Evolutionary conservation across 208 protist genomes (phyloP).

Genomic region (Wallacemonas sp.): DNA sequence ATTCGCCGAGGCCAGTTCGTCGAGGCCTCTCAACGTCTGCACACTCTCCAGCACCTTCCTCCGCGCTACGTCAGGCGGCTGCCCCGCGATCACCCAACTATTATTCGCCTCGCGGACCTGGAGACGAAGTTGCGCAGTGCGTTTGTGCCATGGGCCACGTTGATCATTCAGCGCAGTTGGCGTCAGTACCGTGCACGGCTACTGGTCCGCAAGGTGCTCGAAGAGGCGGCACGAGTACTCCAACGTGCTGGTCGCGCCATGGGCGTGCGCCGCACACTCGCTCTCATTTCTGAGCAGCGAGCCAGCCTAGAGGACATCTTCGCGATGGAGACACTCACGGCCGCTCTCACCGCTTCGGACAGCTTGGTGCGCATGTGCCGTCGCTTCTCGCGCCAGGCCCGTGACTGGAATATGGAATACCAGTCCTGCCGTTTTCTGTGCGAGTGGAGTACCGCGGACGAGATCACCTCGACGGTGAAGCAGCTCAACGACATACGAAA

Average conservation of each 20-base stretch:
- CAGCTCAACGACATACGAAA: conserved; percentile 15
- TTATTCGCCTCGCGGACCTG: conserved; percentile 32
- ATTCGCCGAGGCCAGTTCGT: conserved; percentile 51
- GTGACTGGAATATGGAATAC: conserved; percentile 53
- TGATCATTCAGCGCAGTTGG: conserved; percentile 49
- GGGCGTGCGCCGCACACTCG: conserved; percentile 23
- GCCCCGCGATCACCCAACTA: conserved; percentile 42
- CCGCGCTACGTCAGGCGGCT: conserved; percentile 37
- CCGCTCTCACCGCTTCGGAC: conserved; percentile 32
- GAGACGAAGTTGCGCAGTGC: conserved; percentile 22
- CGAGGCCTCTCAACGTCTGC: conserved; percentile 34
- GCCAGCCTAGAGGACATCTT: conserved; percentile 12
- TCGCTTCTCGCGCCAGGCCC: conserved; percentile 30
- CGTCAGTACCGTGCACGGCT: conserved; percentile 28
- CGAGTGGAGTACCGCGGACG: conserved; percentile 19
- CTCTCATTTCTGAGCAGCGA: background rate
- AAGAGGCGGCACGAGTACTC: conserved; percentile 39
- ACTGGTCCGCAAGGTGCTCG: conserved; percentile 33
- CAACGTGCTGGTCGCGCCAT: conserved; percentile 46
- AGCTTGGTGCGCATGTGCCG: conserved; percentile 27
- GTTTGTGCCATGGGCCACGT: conserved; percentile 28
- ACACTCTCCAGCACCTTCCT: conserved; percentile 26
- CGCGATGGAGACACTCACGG: conserved; percentile 18
- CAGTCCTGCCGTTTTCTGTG: conserved; percentile 35
- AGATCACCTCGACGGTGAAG: conserved; percentile 3